These are phyloP conservation scores for Solanum raphanifolium DNA, from an alignment of 257 asterid genomes.

Conservation along the genomic window DNA sequence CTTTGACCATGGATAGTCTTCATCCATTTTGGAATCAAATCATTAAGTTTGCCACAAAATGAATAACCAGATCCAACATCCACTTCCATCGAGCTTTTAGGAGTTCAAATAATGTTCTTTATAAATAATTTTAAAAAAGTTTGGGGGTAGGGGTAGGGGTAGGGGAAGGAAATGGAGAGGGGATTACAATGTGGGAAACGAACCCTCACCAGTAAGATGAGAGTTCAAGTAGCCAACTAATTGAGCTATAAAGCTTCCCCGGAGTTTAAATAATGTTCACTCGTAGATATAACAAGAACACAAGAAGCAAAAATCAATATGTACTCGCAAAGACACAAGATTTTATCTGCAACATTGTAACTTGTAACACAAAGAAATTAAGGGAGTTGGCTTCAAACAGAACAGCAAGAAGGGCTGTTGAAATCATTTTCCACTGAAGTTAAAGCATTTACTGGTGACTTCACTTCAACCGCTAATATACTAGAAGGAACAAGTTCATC, in stretches of 20 bases:
- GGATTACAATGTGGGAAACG: too few species aligned
- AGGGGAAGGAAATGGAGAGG: too few species aligned
- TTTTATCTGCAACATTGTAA: not conserved
- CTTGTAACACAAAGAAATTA: not conserved
- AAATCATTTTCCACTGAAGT: not conserved
- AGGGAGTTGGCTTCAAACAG: not conserved
- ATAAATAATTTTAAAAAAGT: too few species aligned
- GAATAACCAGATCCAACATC: not conserved
- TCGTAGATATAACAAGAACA: not conserved
- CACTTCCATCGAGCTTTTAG: not conserved
- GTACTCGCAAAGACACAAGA: not conserved
- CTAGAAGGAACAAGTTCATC: not conserved
- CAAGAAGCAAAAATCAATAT: not conserved
- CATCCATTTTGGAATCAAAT: not conserved
- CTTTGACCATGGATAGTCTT: not conserved
- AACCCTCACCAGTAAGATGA: not conserved
- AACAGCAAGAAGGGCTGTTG: not conserved
- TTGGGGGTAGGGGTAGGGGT: too few species aligned
- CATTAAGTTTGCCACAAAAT: not conserved
- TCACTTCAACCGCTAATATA: not conserved
- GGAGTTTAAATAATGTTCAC: not conserved
- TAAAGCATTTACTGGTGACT: not conserved
- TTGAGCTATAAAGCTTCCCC: not conserved
- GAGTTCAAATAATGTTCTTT: too few species aligned
- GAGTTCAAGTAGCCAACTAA: not conserved